A percentile compares a stretch with the other conserved stretches of the same genome.
These are phyloP conservation scores for Berkeleyomyces basicola DNA, from an alignment of 2,329 filamentous ascomycete species.

Conservation along the genomic window DNA sequence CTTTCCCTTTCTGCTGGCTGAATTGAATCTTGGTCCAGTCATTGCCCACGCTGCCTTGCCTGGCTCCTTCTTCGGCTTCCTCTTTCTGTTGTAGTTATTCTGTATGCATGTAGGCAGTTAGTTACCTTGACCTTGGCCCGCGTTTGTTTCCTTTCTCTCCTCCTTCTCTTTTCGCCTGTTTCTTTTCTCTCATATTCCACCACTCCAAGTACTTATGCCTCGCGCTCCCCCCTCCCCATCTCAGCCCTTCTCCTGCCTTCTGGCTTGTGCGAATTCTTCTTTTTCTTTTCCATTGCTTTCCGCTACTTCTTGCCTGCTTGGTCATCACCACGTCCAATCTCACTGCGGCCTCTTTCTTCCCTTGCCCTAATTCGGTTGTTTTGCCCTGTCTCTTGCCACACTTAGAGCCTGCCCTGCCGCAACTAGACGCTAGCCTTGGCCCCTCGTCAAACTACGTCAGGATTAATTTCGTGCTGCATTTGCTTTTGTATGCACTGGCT, in stretches of 20 bases:
- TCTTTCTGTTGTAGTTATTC: too few relatives aligned
- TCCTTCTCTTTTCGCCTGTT: constrained; percentile 1
- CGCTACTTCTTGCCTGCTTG: not conserved
- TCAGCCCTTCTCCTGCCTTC: constrained; percentile 8
- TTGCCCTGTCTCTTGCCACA: constrained; percentile 1
- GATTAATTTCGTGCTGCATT: constrained; percentile 9
- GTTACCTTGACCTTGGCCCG: too few relatives aligned
- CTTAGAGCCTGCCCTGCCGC: not conserved
- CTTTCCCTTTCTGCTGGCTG: not conserved
- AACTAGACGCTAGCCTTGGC: not conserved
- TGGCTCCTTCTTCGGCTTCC: not conserved
- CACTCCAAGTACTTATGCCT: constrained; percentile 2
- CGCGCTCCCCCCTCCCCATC: constrained; percentile 11
- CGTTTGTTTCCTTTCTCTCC: not conserved
- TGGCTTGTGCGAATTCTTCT: not conserved
- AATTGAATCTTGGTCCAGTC: not conserved
- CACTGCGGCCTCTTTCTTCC: not conserved
- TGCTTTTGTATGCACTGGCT: constrained; percentile 1
- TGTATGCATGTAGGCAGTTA: too few relatives aligned
- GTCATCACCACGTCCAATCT: constrained; percentile 3
- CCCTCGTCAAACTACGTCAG: not conserved
- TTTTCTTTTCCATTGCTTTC: constrained; percentile 6
- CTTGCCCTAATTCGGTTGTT: constrained; percentile 7
- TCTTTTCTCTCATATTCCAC: not conserved
- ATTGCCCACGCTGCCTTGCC: not conserved